These are phyloP conservation scores for Alternaria alternata DNA, from an alignment of 2,329 filamentous ascomycete genomes.

Conservation along the genomic window DNA sequence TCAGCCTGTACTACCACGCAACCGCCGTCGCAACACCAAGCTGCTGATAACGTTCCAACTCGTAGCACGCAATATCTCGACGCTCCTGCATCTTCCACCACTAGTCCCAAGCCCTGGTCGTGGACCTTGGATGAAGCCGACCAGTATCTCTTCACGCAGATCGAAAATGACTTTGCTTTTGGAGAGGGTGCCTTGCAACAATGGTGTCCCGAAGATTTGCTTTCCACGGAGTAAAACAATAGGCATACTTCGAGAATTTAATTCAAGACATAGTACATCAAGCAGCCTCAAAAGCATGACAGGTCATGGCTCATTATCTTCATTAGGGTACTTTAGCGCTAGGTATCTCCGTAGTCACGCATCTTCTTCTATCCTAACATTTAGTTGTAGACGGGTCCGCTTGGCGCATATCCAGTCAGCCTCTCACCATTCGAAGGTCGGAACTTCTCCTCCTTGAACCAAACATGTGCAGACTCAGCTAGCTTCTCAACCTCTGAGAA, in stretches of 20 bases:
- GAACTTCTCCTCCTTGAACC: conserved; percentile 59
- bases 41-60: not conserved
- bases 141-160: conserved; percentile 43
- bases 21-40: conserved; percentile 12
- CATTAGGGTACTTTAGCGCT: not conserved
- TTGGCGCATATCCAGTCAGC: conserved; percentile 51
- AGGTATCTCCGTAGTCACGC: not conserved
- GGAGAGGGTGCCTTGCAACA: conserved; percentile 37
- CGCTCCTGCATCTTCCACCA: conserved; percentile 10
- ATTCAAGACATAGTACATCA: not conserved
- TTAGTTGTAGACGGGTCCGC: conserved; percentile 15
- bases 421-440: conserved; percentile 51
- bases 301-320: not conserved
- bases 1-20: conserved; percentile 13
- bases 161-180: conserved; percentile 43
- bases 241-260: not conserved
- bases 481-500: conserved; percentile 57
- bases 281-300: not conserved
- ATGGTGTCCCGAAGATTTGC: conserved; percentile 30
- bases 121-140: conserved; percentile 42
- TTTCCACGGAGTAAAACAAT: conserved; percentile 4
- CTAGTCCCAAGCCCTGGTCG: conserved; percentile 33
- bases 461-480: conserved; percentile 55
- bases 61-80: conserved; percentile 4
- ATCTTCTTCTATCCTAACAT: not conserved